A percentile compares a stretch with the other conserved stretches of the same genome.
Evolutionary conservation across 78 protist species (phyloP).

Genomic region (Capsaspora owczarzaki): DNA sequence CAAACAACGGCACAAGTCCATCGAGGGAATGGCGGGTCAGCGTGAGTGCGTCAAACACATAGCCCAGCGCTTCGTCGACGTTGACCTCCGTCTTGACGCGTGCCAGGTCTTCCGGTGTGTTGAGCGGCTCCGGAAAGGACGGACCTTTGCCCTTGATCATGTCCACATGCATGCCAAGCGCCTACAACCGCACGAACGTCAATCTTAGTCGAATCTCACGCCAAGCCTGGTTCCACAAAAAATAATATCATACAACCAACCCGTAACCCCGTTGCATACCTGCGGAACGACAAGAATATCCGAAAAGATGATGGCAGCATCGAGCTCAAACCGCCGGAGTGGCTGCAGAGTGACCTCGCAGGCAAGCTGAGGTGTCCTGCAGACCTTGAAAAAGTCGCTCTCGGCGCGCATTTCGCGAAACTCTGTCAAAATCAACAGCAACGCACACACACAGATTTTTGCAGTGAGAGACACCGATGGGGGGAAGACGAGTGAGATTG

Average conservation of each 20-base stretch:
- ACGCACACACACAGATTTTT: not conserved
- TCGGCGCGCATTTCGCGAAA: conserved; percentile 6
- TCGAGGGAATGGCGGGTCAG: conserved; percentile 54
- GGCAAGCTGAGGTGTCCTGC: conserved; percentile 84
- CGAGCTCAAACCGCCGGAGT: conserved; percentile 65
- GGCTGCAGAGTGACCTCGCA: conserved; percentile 83
- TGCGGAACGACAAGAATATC: conserved; percentile 69
- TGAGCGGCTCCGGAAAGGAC: conserved; percentile 54
- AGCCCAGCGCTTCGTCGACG: conserved; percentile 45
- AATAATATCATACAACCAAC: too few species aligned
- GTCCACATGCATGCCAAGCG: conserved; percentile 30
- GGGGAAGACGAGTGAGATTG: too few species aligned
- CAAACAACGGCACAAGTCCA: conserved; percentile 64
- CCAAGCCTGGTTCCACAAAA: not conserved
- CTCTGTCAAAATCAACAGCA: not conserved
- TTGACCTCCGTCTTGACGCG: conserved; percentile 6
- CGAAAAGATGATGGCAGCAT: conserved; percentile 86
- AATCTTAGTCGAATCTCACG: not conserved
- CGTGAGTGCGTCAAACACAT: conserved; percentile 73
- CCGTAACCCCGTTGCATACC: too few species aligned
- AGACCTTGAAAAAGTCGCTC: conserved; percentile 61
- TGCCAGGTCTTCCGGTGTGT: conserved; percentile 26
- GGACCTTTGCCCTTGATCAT: conserved; percentile 72
- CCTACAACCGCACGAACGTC: not conserved
- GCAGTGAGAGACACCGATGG: too few species aligned